These are phyloP conservation scores for Crucihimalaya himalaica DNA, from an alignment of 345 rosid genomes.

Conservation along the genomic window DNA sequence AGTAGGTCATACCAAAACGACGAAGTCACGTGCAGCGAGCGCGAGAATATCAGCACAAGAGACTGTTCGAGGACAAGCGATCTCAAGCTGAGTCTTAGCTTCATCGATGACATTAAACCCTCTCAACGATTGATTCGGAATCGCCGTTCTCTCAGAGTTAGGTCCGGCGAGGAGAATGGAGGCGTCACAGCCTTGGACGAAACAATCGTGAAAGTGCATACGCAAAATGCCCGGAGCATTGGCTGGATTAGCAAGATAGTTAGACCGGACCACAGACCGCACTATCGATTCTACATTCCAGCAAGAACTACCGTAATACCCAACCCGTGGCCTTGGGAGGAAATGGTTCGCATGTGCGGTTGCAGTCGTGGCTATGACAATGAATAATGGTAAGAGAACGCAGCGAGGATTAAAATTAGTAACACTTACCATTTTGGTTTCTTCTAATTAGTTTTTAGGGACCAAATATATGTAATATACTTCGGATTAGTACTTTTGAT, in stretches of 20 bases:
- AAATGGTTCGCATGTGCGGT: constrained; percentile 25
- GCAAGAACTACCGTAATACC: constrained; percentile 50
- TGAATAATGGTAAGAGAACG: constrained; percentile 5
- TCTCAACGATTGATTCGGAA: constrained; percentile 48
- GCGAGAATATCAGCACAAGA: constrained; percentile 68
- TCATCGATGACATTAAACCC: constrained; percentile 54
- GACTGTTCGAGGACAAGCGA: constrained; percentile 51
- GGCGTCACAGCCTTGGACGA: constrained; percentile 55
- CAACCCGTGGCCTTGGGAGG: constrained; percentile 14
- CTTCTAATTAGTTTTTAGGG: background rate
- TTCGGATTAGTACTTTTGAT: constrained; percentile 14
- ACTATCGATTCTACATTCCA: constrained; percentile 54
- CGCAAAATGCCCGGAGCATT: constrained; percentile 54
- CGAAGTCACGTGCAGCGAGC: constrained; percentile 59
- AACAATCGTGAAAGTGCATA: constrained; percentile 67
- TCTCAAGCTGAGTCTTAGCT: constrained; percentile 54
- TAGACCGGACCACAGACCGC: constrained; percentile 39
- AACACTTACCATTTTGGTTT: constrained; percentile 14
- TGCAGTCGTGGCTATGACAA: constrained; percentile 28
- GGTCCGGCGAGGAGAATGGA: constrained; percentile 52
- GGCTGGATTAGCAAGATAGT: constrained; percentile 36
- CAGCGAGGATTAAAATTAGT: background rate
- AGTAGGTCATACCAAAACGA: constrained; percentile 43
- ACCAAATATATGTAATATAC: background rate
- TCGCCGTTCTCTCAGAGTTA: constrained; percentile 51